A percentile compares a stretch with the other conserved stretches of the same genome.
Conservation (phyloP, 2,329 filamentous ascomycete species). For the Mycosphaerella arachidis region DNA sequence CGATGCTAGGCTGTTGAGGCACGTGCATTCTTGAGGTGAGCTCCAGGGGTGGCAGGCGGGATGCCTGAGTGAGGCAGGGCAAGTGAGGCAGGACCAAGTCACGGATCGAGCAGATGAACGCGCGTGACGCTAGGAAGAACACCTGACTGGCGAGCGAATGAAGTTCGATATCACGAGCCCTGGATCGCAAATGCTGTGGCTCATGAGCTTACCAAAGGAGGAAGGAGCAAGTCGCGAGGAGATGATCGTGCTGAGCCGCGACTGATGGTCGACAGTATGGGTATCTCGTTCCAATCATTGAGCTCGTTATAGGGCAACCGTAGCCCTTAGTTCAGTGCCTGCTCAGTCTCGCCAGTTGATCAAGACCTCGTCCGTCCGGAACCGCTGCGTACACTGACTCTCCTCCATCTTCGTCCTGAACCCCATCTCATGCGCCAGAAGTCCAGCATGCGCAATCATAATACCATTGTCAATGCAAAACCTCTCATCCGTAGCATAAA, state of each 20-base stretch:
- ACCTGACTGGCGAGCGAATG: too few species aligned
- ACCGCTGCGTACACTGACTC: slow-evolving; percentile 61
- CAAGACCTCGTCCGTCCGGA: slow-evolving; percentile 48
- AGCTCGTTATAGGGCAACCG: not conserved
- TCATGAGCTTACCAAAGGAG: not conserved
- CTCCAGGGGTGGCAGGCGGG: not conserved
- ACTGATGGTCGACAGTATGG: not conserved
- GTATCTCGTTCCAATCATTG: not conserved
- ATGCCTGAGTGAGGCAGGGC: not conserved
- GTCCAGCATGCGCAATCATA: slow-evolving; percentile 96
- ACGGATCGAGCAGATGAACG: too few species aligned
- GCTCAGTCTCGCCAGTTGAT: slow-evolving; percentile 47
- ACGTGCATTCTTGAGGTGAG: not conserved
- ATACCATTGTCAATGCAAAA: slow-evolving; percentile 99
- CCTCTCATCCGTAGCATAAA: slow-evolving; percentile 92
- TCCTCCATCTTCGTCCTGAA: slow-evolving; percentile 73
- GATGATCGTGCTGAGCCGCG: not conserved
- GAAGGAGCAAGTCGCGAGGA: not conserved
- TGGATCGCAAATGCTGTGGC: too few species aligned
- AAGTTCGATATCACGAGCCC: too few species aligned
- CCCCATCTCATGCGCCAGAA: slow-evolving; percentile 78
- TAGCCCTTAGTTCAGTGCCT: not conserved
- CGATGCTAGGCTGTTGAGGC: not conserved
- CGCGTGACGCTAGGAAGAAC: too few species aligned
- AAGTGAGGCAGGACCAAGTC: too few species aligned